Conservation (phyloP, 78 protist genomes). For the Monocercomonoides exilis region DNA sequence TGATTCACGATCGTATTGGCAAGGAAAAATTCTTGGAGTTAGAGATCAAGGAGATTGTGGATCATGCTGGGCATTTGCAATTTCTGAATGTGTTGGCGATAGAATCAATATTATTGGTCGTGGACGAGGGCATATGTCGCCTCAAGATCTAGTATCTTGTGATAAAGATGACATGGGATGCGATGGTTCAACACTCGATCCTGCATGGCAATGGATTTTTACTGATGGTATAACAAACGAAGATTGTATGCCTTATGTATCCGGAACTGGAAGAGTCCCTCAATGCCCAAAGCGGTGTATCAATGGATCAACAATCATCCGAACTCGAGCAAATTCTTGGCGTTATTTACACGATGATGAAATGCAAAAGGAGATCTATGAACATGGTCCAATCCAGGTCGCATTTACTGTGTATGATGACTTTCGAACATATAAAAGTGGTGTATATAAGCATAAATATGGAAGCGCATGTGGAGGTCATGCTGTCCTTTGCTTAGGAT, state of each 20-base stretch:
- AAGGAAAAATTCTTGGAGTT: not conserved
- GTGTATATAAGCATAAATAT: slow-evolving; percentile 36
- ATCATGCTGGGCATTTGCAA: not conserved
- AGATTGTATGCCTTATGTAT: not conserved
- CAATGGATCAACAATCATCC: not conserved
- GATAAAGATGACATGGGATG: too few species aligned
- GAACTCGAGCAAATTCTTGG: not conserved
- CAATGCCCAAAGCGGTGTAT: not conserved
- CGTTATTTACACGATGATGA: not conserved
- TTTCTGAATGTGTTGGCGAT: too few species aligned
- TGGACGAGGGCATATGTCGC: too few species aligned
- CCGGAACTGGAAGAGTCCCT: not conserved
- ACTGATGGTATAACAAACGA: not conserved
- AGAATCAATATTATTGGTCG: too few species aligned
- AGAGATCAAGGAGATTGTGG: not conserved
- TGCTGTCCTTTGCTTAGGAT: slow-evolving; percentile 52
- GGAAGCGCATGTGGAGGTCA: slow-evolving; percentile 42
- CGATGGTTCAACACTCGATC: too few species aligned
- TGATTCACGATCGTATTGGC: not conserved
- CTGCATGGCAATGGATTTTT: not conserved
- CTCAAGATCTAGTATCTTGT: too few species aligned
- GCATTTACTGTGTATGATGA: slow-evolving; percentile 42
- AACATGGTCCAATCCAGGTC: slow-evolving; percentile 44
- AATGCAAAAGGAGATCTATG: not conserved
- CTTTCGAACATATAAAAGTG: slow-evolving; percentile 40